phyloP scores from a whole-genome alignment of 306 rosid genomes.

The Sicyos edulis region DNA sequence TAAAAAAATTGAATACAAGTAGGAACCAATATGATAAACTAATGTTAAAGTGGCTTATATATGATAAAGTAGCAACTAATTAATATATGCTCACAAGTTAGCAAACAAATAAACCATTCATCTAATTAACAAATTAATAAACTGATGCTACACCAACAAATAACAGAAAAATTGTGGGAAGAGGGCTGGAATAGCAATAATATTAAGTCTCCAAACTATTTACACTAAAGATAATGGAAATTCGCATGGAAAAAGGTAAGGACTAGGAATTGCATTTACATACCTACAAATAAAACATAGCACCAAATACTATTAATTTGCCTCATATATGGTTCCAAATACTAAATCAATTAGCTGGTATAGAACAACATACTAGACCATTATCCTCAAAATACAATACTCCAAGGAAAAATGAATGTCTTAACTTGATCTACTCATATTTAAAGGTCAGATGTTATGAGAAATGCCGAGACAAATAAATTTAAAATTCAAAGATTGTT shows the following conservation, averaged over 20 bases:
- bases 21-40: too few relatives aligned
- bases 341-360: neutral
- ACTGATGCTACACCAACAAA: conserved; percentile 5
- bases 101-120: neutral
- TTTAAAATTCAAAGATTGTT: too few relatives aligned
- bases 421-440: too few relatives aligned
- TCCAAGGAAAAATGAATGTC: too few relatives aligned
- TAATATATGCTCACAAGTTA: neutral
- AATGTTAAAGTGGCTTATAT: too few relatives aligned
- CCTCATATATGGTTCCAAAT: conserved; percentile 4
- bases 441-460: too few relatives aligned
- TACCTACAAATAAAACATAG: conserved; percentile 40
- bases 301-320: conserved; percentile 4
- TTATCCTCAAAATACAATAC: too few relatives aligned
- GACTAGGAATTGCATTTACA: conserved; percentile 20
- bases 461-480: too few relatives aligned
- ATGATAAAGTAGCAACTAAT: neutral
- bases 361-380: neutral
- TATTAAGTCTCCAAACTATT: neutral
- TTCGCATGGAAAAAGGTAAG: neutral
- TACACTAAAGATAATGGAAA: neutral
- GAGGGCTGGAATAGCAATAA: neutral
- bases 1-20: too few relatives aligned
- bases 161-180: neutral
- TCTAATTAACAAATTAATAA: neutral